Evolutionary conservation across 305 asterid genomes (phyloP).

Genomic region (Rubia peregrina): DNA sequence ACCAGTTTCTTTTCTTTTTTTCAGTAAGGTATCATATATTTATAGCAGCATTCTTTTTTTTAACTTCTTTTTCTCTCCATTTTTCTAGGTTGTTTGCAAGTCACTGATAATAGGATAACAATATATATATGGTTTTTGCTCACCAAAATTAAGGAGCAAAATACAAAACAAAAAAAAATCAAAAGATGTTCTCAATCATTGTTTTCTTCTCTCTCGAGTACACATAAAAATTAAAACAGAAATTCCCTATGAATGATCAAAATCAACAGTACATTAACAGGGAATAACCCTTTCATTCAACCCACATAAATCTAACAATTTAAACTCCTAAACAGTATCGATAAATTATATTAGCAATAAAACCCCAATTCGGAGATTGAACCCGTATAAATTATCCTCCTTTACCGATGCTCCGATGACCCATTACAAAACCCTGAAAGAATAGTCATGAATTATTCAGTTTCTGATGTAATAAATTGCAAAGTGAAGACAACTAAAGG

Average conservation of each 20-base stretch:
- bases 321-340: slow-evolving; percentile 7
- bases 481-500: neutral
- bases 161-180: slow-evolving; percentile 7
- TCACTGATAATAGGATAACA: slow-evolving; percentile 3
- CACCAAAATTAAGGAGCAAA: neutral
- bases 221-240: neutral
- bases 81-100: neutral
- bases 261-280: slow-evolving; percentile 10
- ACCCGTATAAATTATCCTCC: slow-evolving; percentile 15
- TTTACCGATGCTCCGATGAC: neutral
- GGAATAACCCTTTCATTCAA: slow-evolving; percentile 1
- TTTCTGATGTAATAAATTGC: neutral
- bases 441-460: neutral
- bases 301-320: slow-evolving; percentile 13
- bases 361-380: slow-evolving; percentile 17
- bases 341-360: neutral
- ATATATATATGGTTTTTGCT: neutral
- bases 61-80: neutral
- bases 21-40: neutral
- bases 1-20: slow-evolving; percentile 3
- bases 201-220: slow-evolving; percentile 14
- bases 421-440: slow-evolving; percentile 13
- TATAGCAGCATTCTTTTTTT: neutral
- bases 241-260: slow-evolving; percentile 1
- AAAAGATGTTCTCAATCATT: slow-evolving; percentile 14